phyloP scores from a whole-genome alignment of 495 filamentous ascomycete genomes.

The Terfezia claveryi region DNA sequence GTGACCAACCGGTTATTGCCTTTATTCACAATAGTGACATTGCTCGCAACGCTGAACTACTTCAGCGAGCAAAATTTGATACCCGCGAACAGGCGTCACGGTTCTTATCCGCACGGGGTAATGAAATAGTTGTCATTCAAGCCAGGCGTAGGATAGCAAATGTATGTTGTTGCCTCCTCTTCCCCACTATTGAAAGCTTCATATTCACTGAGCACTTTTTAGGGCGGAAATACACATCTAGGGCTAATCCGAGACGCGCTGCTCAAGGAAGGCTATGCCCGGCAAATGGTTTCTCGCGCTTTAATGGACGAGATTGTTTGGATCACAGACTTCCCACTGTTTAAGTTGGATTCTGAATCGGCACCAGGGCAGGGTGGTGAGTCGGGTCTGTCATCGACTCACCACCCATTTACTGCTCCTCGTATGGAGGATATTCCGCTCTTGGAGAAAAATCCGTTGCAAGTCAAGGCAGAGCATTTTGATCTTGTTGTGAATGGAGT shows the following conservation, averaged over 20 bases:
- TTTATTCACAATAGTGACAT: not conserved
- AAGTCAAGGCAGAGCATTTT: slow-evolving; percentile 63
- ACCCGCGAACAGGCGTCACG: not conserved
- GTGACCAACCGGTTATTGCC: not conserved
- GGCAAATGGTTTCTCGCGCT: slow-evolving; percentile 32
- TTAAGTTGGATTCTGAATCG: slow-evolving; percentile 42
- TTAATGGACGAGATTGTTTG: slow-evolving; percentile 48
- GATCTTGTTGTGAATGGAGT: slow-evolving; percentile 91
- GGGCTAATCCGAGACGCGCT: slow-evolving; percentile 54
- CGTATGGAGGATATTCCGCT: slow-evolving; percentile 50
- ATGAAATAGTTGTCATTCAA: not conserved
- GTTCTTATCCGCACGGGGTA: not conserved
- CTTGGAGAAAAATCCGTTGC: slow-evolving; percentile 46
- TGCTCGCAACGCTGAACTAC: not conserved
- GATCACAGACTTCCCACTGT: slow-evolving; percentile 80
- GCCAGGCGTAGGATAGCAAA: not conserved
- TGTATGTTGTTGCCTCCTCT: slow-evolving; percentile 2
- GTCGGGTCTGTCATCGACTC: slow-evolving; percentile 65
- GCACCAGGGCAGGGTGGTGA: slow-evolving; percentile 67
- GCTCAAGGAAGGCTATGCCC: slow-evolving; percentile 39
- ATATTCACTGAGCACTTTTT: not conserved
- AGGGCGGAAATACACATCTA: slow-evolving; percentile 54
- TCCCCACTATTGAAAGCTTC: slow-evolving; percentile 25
- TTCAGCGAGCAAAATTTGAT: not conserved
- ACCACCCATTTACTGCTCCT: slow-evolving; percentile 92